Conservation (phyloP, 2,329 filamentous ascomycete genomes). For the Curvularia hawaiiensis region DNA sequence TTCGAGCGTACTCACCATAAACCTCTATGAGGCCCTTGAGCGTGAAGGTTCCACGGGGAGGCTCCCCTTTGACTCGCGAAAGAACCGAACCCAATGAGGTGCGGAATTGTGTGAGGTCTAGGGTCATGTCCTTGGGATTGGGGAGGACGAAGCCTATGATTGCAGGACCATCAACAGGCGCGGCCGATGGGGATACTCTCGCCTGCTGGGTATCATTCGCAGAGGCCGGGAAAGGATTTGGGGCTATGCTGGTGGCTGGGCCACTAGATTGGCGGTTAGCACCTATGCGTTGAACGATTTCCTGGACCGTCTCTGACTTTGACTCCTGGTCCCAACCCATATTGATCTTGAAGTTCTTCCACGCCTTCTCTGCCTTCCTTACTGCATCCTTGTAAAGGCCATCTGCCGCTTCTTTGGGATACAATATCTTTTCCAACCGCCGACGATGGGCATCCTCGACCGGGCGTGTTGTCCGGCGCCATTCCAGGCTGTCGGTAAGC, state of each 20-base stretch:
- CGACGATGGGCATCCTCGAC: conserved; percentile 45
- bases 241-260: conserved; percentile 12
- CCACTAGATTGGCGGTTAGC: conserved; percentile 9
- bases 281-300: conserved; percentile 17
- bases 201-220: conserved; percentile 22
- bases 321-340: conserved; percentile 32
- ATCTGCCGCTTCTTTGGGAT: conserved; percentile 27
- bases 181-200: conserved; percentile 14
- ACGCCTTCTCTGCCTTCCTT: conserved; percentile 23
- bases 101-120: conserved; percentile 38
- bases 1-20: conserved; percentile 48
- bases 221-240: conserved; percentile 17
- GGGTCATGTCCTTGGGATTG: conserved; percentile 30
- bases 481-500: conserved; percentile 48
- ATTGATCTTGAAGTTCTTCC: conserved; percentile 32
- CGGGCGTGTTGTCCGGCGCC: conserved; percentile 37
- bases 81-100: conserved; percentile 6
- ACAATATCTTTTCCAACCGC: conserved; percentile 36
- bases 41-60: conserved; percentile 53
- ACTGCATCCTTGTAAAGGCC: conserved; percentile 34
- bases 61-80: not conserved
- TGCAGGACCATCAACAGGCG: conserved; percentile 17
- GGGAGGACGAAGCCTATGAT: conserved; percentile 33
- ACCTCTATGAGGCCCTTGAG: conserved; percentile 55
- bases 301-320: conserved; percentile 19